Evolutionary conservation across 2,329 filamentous ascomycete genomes (phyloP).

Genomic region (Fusarium sp.): DNA sequence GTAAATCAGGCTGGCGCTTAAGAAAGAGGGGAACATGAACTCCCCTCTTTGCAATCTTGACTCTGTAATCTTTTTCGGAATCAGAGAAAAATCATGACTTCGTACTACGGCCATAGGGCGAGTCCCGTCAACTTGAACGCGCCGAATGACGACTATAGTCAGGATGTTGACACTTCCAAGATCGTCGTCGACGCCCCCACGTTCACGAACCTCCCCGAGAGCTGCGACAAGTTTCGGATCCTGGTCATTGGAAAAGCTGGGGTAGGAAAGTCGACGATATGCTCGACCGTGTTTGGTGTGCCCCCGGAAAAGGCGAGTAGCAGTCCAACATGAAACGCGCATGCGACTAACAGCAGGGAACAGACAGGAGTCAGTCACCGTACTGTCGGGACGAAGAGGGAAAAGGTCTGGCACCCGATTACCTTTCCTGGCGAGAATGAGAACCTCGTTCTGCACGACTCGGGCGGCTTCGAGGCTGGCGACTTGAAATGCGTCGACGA

Average conservation of each 20-base stretch:
- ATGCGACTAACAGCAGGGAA: neutral
- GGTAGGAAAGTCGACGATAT: neutral
- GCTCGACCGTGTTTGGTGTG: neutral
- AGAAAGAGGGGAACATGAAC: neutral
- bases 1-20: neutral
- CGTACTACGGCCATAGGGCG: neutral
- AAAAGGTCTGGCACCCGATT: neutral
- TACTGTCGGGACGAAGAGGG: neutral
- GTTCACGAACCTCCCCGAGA: neutral
- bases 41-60: neutral
- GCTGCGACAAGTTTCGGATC: neutral
- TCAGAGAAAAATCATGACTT: neutral
- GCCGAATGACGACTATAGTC: neutral
- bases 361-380: neutral
- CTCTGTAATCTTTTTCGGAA: neutral
- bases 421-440: neutral
- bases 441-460: neutral
- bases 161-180: neutral
- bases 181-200: neutral
- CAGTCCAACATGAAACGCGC: neutral
- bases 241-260: neutral
- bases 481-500: neutral
- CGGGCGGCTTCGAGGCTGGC: neutral
- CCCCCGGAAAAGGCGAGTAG: neutral
- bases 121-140: neutral